Evolutionary conservation across 768 basidiomycete species (phyloP), one percentile per base, ranked within the genome.

Genomic region (Rickenella mellea): DNA sequence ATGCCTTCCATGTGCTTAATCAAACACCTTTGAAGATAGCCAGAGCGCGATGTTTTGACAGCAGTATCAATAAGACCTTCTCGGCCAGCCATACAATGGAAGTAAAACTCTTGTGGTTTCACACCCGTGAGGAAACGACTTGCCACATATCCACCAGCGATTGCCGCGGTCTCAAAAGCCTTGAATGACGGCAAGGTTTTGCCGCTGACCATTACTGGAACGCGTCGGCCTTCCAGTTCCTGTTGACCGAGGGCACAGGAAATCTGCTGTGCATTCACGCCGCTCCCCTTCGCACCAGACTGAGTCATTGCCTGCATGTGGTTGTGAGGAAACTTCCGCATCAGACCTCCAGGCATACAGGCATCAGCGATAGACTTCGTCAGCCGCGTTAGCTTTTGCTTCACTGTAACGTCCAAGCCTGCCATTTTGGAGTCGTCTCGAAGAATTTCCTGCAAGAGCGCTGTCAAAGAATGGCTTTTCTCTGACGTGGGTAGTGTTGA

Each of bases 271-370:
- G 90, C 96, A 55, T 99, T 99, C 60, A 97, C 94, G 11, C 88
- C 85, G 47, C 89, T 93, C 40, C 96, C 96, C 64, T 99, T 99
- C 32, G 96, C 96, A 50, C 96, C 96, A 27, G 94, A 97, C 42
- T 87, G 76, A 2, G 93, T 97, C 96, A 98, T 98, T 35, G 84
- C 80, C 61, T 98, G 94, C 96, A 98, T 98, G 76, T 98, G 82
- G 64, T 99, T 99, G 56, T 90, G 79, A 30, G 96, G 96, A 69
- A 99, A 99, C 48, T 84, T 80, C 53, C 93, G 89, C 51, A 91
- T 71, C 37, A 99, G 76, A 26, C 85, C 85, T 38, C 74, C 68
- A 10, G 94, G 96, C 52, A 98, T 76, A 56, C 84, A 85, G 5
- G 78, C 73, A 53, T 96, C 85, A 43, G 89, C 87, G 52, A 97